Evolutionary conservation across 306 rosid species (phyloP).

Genomic region (Rosa lucieae): DNA sequence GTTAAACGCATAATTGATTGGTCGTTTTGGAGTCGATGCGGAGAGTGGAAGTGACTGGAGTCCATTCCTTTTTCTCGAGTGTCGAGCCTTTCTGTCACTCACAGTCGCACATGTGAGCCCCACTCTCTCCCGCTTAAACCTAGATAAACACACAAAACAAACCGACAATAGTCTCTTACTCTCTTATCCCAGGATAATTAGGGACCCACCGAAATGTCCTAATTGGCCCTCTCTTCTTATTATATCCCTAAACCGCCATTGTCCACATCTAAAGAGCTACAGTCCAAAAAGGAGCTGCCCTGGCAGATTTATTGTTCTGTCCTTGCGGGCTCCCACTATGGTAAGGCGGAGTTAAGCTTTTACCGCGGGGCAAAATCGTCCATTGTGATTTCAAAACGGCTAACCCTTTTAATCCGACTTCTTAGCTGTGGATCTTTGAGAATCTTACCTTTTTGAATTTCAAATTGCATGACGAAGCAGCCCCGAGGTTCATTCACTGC

Average conservation of each 20-base stretch:
- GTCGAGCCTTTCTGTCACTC: background rate
- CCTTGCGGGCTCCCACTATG: background rate
- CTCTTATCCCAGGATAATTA: conserved; percentile 12
- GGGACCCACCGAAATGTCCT: background rate
- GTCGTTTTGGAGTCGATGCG: background rate
- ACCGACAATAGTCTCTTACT: conserved; percentile 28
- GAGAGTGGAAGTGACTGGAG: background rate
- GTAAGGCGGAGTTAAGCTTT: background rate
- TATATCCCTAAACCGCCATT: background rate
- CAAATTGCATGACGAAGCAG: background rate
- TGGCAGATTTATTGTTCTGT: background rate
- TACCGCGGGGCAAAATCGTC: background rate
- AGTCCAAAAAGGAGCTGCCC: background rate
- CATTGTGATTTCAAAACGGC: background rate
- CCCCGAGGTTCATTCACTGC: background rate
- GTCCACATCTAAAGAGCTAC: background rate
- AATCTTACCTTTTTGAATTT: conserved; percentile 23
- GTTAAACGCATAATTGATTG: background rate
- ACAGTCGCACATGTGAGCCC: background rate
- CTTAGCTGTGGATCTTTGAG: conserved; percentile 1
- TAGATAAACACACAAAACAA: conserved; percentile 16
- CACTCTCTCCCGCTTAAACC: background rate
- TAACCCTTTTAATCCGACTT: background rate
- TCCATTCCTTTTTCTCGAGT: background rate
- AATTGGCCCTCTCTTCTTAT: background rate